Evolutionary conservation across 2,329 filamentous ascomycete genomes (phyloP).

Genomic region (Zymoseptoria pseudotritici): DNA sequence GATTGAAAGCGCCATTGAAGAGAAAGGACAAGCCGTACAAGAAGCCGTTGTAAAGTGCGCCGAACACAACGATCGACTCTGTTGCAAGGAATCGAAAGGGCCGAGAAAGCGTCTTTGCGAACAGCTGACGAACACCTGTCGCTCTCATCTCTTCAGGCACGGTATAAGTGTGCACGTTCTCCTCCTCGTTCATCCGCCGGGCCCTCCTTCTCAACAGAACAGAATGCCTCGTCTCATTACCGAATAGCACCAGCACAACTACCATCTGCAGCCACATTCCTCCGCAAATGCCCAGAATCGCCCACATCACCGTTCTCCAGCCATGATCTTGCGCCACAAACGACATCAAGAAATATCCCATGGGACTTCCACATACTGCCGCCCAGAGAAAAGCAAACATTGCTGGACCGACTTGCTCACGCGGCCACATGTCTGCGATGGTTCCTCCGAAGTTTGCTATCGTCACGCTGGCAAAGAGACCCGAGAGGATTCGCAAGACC

Average conservation of each 20-base stretch:
- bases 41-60: conserved; percentile 44
- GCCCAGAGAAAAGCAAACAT: conserved; percentile 41
- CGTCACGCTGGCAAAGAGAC: conserved; percentile 41
- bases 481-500: conserved; percentile 38
- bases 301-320: conserved; percentile 41
- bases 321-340: conserved; percentile 37
- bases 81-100: conserved; percentile 42
- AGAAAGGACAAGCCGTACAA: conserved; percentile 44
- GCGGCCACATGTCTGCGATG: conserved; percentile 44
- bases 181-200: conserved; percentile 17
- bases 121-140: conserved; percentile 32
- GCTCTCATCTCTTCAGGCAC: conserved; percentile 36
- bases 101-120: conserved; percentile 37
- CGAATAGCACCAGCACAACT: conserved; percentile 30
- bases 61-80: conserved; percentile 43
- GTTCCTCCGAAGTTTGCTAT: conserved; percentile 45
- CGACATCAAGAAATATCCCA: conserved; percentile 41
- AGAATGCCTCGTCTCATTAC: conserved; percentile 39
- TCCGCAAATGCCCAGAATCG: conserved; percentile 40
- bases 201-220: conserved; percentile 33
- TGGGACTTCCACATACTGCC: conserved; percentile 40
- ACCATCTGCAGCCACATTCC: conserved; percentile 39
- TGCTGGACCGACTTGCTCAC: conserved; percentile 37
- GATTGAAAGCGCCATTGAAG: conserved; percentile 43
- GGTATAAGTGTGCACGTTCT: conserved; percentile 16